Percentiles rank a stretch among this genome's conserved stretches.
phyloP scores from a whole-genome alignment of 805 yeast species.

The Starmerella stellata region DNA sequence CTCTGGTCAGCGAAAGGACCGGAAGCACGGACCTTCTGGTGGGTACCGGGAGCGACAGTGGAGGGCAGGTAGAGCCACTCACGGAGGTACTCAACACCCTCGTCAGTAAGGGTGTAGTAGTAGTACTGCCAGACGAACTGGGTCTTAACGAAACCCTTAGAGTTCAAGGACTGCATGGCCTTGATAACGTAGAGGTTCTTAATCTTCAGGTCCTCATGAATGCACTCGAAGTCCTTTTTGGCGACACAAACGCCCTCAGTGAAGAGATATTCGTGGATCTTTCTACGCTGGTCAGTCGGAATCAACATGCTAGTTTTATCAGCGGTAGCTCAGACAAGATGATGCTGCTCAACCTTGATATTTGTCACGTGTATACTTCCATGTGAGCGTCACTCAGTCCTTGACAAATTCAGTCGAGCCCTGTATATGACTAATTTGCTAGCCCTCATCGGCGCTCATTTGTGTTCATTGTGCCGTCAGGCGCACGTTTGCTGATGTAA shows the following conservation, averaged over 20 bases:
- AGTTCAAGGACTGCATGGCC: conserved; percentile 97
- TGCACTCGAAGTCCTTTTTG: conserved; percentile 94
- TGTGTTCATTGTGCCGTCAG: too few species aligned
- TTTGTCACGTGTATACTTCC: too few species aligned
- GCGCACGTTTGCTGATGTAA: too few species aligned
- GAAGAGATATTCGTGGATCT: conserved; percentile 98
- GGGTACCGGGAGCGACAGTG: conserved; percentile 95
- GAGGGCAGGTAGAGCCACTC: conserved; percentile 97
- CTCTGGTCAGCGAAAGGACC: conserved; percentile 16
- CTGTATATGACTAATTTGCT: too few species aligned
- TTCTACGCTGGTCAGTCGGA: conserved; percentile 99
- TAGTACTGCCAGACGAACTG: conserved; percentile 99
- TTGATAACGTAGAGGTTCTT: conserved; percentile 93
- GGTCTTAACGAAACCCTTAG: conserved; percentile 98
- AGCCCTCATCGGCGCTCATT: too few species aligned
- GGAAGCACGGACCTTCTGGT: conserved; percentile 49
- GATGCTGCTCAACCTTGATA: too few species aligned
- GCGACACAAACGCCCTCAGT: conserved; percentile 99
- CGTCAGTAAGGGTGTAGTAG: conserved; percentile 99
- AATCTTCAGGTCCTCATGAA: conserved; percentile 97
- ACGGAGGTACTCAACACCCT: conserved; percentile 97
- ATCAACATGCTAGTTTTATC: conserved; percentile 59
- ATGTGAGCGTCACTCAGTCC: too few species aligned
- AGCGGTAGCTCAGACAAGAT: too few species aligned
- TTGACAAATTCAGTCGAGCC: too few species aligned